phyloP scores from a whole-genome alignment of 2,329 filamentous ascomycete species.

The Xylariales sp. region DNA sequence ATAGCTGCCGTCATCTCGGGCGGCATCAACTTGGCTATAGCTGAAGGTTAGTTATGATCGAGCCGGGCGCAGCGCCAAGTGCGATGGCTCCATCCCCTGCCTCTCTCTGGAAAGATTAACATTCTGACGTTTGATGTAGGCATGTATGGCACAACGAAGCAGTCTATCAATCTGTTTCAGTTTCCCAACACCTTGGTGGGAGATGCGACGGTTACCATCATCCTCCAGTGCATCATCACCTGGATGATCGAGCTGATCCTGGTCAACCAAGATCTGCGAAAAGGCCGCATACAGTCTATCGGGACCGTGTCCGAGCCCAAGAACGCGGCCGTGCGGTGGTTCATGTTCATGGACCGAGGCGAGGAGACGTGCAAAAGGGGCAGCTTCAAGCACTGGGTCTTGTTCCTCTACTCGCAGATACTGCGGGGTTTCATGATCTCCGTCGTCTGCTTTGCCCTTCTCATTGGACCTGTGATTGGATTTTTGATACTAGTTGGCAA shows the following conservation, averaged over 20 bases:
- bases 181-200: slow-evolving; percentile 47
- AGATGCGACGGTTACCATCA: slow-evolving; percentile 46
- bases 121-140: too few relatives aligned
- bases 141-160: slow-evolving; percentile 15
- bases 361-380: slow-evolving; percentile 20
- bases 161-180: slow-evolving; percentile 40
- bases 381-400: slow-evolving; percentile 24
- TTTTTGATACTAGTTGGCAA: slow-evolving; percentile 34
- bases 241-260: slow-evolving; percentile 45
- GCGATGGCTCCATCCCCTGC: too few relatives aligned
- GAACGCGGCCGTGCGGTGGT: slow-evolving; percentile 32
- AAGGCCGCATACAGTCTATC: slow-evolving; percentile 40
- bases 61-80: too few relatives aligned
- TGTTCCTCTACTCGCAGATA: slow-evolving; percentile 30
- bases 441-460: slow-evolving; percentile 33
- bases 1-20: slow-evolving; percentile 42
- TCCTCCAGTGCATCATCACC: slow-evolving; percentile 45
- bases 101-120: slow-evolving; percentile 6
- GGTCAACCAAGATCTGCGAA: slow-evolving; percentile 42
- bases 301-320: slow-evolving; percentile 36
- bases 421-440: slow-evolving; percentile 30
- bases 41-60: slow-evolving; percentile 43
- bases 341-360: slow-evolving; percentile 34
- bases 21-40: slow-evolving; percentile 47
- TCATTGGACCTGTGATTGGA: slow-evolving; percentile 40